Conservation (phyloP, 345 rosid genomes). For the Cardamine resedifolia region DNA sequence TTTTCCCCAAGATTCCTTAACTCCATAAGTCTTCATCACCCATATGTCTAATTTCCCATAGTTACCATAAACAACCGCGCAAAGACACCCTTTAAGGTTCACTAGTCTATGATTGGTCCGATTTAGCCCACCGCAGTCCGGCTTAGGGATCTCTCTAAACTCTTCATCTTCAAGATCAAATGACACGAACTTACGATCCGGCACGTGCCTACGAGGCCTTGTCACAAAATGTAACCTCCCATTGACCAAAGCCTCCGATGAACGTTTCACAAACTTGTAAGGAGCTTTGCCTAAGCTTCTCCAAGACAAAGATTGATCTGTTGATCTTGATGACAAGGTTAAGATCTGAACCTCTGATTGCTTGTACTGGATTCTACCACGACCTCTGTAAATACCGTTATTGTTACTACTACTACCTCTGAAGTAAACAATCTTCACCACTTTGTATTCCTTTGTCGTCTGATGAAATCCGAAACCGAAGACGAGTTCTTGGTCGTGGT, state of each 20-base stretch:
- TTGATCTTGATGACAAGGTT: constrained; percentile 43
- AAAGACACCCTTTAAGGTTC: constrained; percentile 57
- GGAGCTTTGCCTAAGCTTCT: constrained; percentile 69
- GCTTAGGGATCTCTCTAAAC: constrained; percentile 72
- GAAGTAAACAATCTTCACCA: constrained; percentile 59
- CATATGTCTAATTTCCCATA: constrained; percentile 80
- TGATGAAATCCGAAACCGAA: constrained; percentile 66
- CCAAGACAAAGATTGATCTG: constrained; percentile 45
- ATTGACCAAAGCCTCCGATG: constrained; percentile 65
- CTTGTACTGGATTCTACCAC: constrained; percentile 40
- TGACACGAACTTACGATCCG: constrained; percentile 64
- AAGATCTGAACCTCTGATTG: constrained; percentile 61
- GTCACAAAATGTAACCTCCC: constrained; percentile 88
- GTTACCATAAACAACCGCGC: constrained; percentile 65
- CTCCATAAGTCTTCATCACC: constrained; percentile 74
- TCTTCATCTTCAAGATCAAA: constrained; percentile 74
- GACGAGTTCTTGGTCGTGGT: constrained; percentile 49
- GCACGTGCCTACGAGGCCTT: constrained; percentile 55
- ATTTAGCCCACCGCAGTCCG: constrained; percentile 65
- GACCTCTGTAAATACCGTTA: constrained; percentile 27
- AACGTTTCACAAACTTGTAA: constrained; percentile 51
- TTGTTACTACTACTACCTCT: constrained; percentile 28
- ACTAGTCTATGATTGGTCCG: constrained; percentile 60
- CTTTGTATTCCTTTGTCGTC: constrained; percentile 52
- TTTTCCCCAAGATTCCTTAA: constrained; percentile 71